Conservation (phyloP, 192 early-diverging fungal genomes). For the Podila minutissima region DNA sequence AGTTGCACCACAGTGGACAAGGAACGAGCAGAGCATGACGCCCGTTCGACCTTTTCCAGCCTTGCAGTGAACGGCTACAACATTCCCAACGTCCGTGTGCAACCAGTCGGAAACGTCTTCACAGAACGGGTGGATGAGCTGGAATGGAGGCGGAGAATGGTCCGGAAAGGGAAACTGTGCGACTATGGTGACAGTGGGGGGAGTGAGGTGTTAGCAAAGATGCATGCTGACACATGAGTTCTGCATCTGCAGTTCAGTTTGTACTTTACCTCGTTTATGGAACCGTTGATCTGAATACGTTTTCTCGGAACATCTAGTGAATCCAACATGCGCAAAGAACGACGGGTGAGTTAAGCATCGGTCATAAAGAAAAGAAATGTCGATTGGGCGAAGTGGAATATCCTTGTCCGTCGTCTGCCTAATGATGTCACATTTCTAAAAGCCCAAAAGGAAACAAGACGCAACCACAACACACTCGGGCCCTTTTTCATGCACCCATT, state of each 20-base stretch:
- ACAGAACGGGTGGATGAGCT: constrained; percentile 57
- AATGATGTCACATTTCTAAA: constrained; percentile 3
- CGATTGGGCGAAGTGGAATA: background rate
- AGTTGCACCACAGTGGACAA: constrained; percentile 52
- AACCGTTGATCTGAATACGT: constrained; percentile 58
- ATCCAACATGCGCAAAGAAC: background rate
- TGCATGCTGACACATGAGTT: background rate
- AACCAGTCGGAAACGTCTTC: constrained; percentile 62
- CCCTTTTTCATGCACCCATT: no score
- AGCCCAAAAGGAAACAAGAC: background rate
- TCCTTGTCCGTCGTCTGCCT: background rate
- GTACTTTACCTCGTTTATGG: constrained; percentile 49
- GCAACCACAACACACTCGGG: no score
- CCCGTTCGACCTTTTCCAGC: constrained; percentile 76
- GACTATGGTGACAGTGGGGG: constrained; percentile 18
- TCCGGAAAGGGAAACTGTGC: constrained; percentile 63
- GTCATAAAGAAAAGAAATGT: no score
- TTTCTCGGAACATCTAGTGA: constrained; percentile 60
- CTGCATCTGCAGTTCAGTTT: background rate
- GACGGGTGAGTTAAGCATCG: background rate
- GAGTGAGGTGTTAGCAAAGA: background rate
- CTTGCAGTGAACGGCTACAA: constrained; percentile 70
- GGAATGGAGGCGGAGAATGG: constrained; percentile 64
- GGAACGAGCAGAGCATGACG: constrained; percentile 60
- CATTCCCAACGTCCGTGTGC: constrained; percentile 42